Base-by-base conservation (phyloP, 352 stramenopile species). In the Globisporangium spiculum region DNA sequence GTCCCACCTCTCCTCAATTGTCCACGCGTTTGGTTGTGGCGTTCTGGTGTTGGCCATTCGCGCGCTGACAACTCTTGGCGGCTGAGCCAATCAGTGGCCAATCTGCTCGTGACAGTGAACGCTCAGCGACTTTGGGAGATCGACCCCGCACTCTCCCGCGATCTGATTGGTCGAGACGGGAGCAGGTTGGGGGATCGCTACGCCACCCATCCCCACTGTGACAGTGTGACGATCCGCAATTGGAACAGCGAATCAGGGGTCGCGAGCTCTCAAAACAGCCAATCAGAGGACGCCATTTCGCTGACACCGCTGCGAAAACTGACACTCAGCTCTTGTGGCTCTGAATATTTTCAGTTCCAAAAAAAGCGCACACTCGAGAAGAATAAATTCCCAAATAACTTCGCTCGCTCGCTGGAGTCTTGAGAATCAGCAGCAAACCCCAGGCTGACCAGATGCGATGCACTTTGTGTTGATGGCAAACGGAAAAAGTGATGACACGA, bases 351-450 rank as follows among this genome's bases (percentile, higher is more conserved):
- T 59, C 24, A 24, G 26, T 22, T 52, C 44, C 22, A 22, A 52
- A 52, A 52, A 52, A 52, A 32, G 27, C 27, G 44, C 18, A 18
- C 18, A 18, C 18, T 22, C 7, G 1, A 3, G 9, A 18, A 50
- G 7, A 48, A 66, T 66, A 66, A 58, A 59, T 59, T 50, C 9
- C 60, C 16, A 10, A 24, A 62, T 62, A 67, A 54, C 20, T 67
- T 67, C 62, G 30, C 48, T 14, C 18, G 1, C 27, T 32, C 27
- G 3, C 27, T 32, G 27, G 27, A 32, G 27, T 32, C 1, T 6
- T 41, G 14, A 22, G 16, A n/a, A 44, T 60, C 38, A 14, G 16
- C 7, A 44, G 34, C 6, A 36, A 36, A 0, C 32, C 32, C 32
- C 32, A 36, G 32, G 10, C 32, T 9, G 32, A 5, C 32, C 32